Conservation (phyloP, 768 basidiomycete species). For the Naganishia randhawae region DNA sequence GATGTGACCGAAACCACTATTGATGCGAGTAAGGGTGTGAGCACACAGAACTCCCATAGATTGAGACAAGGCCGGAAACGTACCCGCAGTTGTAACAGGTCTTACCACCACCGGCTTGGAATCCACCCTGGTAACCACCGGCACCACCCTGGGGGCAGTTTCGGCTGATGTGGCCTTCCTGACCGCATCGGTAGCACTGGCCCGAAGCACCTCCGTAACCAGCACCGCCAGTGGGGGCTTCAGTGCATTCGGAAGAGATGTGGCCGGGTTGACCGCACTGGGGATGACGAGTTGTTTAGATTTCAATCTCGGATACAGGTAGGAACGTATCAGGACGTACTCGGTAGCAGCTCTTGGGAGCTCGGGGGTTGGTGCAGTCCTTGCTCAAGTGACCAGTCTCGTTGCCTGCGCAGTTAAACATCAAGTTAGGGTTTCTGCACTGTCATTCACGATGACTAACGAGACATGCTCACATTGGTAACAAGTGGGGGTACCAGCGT, state of each 20-base stretch:
- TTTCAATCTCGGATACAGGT: neutral
- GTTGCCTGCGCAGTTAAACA: constrained; percentile 4
- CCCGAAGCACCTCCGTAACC: constrained; percentile 38
- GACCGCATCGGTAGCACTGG: constrained; percentile 50
- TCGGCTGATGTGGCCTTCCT: constrained; percentile 49
- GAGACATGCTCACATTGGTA: constrained; percentile 42
- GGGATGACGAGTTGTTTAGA: no score
- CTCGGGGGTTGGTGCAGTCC: constrained; percentile 49
- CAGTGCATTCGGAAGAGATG: constrained; percentile 47
- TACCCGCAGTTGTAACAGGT: constrained; percentile 33
- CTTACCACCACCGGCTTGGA: constrained; percentile 33
- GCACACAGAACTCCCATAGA: no score
- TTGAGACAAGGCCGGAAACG: neutral
- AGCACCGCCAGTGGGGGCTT: constrained; percentile 37
- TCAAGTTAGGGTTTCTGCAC: no score
- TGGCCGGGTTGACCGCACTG: constrained; percentile 49
- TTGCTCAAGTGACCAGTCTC: constrained; percentile 47
- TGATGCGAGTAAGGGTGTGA: neutral
- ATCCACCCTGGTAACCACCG: constrained; percentile 38
- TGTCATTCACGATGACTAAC: neutral
- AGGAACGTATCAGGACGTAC: constrained; percentile 9
- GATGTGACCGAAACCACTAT: constrained; percentile 47
- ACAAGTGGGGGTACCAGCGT: constrained; percentile 44
- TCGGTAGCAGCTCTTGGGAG: constrained; percentile 48
- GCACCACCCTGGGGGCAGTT: constrained; percentile 46